Percentiles rank a stretch among this genome's conserved stretches.
These are phyloP conservation scores for Urostyla sp. DNA, from an alignment of 73 alveolate species.

Conservation along the genomic window DNA sequence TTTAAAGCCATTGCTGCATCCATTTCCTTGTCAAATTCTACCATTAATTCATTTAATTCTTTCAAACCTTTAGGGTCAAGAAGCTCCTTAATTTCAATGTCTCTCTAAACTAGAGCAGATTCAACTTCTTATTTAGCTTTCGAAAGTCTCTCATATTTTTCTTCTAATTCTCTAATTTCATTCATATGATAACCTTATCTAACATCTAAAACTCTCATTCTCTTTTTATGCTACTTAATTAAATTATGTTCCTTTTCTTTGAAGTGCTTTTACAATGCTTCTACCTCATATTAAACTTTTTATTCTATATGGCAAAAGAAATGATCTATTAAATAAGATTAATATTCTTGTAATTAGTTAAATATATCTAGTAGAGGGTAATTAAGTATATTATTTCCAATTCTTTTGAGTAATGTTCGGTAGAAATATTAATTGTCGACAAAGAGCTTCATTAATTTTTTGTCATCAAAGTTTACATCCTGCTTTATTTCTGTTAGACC, in stretches of 20 bases:
- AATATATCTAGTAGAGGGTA: constrained; percentile 15
- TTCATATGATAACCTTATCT: background rate
- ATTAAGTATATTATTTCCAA: background rate
- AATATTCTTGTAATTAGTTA: background rate
- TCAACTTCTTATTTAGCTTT: constrained; percentile 5
- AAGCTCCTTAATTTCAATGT: constrained; percentile 7
- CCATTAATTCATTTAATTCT: constrained; percentile 23
- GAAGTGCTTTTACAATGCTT: constrained; percentile 11
- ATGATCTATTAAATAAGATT: constrained; percentile 23
- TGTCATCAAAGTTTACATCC: too few relatives aligned
- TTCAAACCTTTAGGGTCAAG: constrained; percentile 38
- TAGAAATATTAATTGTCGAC: too few relatives aligned
- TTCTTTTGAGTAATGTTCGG: constrained; percentile 4
- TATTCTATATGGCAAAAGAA: constrained; percentile 15
- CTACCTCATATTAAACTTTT: background rate
- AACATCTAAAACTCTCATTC: background rate
- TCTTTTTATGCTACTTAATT: constrained; percentile 6
- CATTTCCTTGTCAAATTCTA: constrained; percentile 10
- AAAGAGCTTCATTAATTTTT: too few relatives aligned
- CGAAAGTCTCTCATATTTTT: background rate
- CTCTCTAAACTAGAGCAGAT: constrained; percentile 3
- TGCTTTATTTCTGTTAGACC: too few relatives aligned
- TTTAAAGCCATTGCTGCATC: background rate
- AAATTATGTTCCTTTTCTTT: constrained; percentile 13
- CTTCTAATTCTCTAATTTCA: constrained; percentile 7